Base-by-base conservation (phyloP, 2,329 filamentous ascomycete genomes). In the Pestalotiopsis sp. region DNA sequence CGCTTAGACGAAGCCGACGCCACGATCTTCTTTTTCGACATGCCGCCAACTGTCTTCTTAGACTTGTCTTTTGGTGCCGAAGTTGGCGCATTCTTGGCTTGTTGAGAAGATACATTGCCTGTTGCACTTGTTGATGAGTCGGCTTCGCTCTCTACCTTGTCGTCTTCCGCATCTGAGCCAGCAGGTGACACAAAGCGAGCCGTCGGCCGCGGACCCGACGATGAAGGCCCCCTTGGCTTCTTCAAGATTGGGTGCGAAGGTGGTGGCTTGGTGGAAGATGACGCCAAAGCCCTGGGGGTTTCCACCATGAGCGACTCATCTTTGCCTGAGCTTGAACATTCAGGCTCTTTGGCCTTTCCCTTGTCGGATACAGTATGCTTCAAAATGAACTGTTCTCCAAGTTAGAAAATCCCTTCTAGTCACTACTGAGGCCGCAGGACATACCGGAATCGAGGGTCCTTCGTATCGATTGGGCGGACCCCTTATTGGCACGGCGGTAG, bases 131-230 rank as follows among this genome's bases (percentile, higher is more conserved):
- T 78, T 5, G 84, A 83, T 4, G 81, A 84, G 41, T 77, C 77
- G n/a, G 80, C 76, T 31, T 81, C 76, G 66, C 70, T 72, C 67
- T 79, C 78, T 57, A 70, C 73, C 49, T 77, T 73, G 49, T 74
- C 77, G 36, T 79, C 79, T 69, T 84, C 82, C 63, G 83, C 81
- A 64, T 82, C 82, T 39, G 85, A 86, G 38, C 81, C 82, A 39
- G 83, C 83, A 2, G 88, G 87, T 17, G 86, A 87, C 7, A 85
- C 83, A 72, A 90, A 90, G n/a, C 87, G 85, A 66, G 88, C 87
- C 9, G 87, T 90, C n/a, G 87, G 87, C 23, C 86, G 83, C 13
- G 86, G 84, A 4, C 86, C 86, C 17, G 82, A 84, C 23, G 80
- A 78, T 38, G 87, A 87, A 68, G 86, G 86, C 14, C 84, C 85